Evolutionary conservation across 768 basidiomycete species (phyloP), one percentile per base, ranked within the genome.

Genomic region (Hysterangium stoloniferum): DNA sequence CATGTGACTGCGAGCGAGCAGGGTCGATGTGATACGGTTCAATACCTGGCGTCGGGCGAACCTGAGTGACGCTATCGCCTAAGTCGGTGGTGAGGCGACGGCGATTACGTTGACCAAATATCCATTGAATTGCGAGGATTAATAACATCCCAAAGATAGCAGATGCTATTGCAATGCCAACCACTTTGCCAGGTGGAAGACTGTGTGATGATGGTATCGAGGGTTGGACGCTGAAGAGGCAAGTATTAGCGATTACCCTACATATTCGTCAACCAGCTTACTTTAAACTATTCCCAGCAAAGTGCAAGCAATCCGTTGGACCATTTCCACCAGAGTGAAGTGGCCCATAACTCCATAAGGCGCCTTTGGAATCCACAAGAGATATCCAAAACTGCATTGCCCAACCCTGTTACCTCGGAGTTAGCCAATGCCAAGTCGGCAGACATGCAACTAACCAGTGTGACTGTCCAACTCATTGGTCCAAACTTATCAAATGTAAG

Each of bases 401-500:
- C 44, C 44, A 45, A 15, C 12, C 44, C 44, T 45, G 29, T 19
- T 24, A 25, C 1, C 6, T n/a, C 17, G 11, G 43, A 19, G 13
- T 15, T 25, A 9, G 25, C 27, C 34, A 4, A 7, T 27, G 41
- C 37, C 4, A 13, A 31, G 20, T 20, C 31, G 34, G 31, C 20
- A 6, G 11, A 9, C 19, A 55, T 20, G 27, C 4, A 13, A 35
- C 62, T 41, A 20, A 71, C 71, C 56, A 71, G 55, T 12, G 68
- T 65, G n/a, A 71, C 67, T 12, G 67, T 67, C 71, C 71, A 73
- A 22, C 52, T 52, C 40, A 73, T 70, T 1, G 66, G 53, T 49
- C 58, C 59, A 45, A 12, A 64, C 2, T 62, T 61, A 20, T 67
- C 56, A n/a, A 68, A 68, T 3, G 44, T 45, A 32, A 45, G 44